Base-by-base conservation (phyloP, 2,329 filamentous ascomycete species). In the Atkinsonella hypoxylon region DNA sequence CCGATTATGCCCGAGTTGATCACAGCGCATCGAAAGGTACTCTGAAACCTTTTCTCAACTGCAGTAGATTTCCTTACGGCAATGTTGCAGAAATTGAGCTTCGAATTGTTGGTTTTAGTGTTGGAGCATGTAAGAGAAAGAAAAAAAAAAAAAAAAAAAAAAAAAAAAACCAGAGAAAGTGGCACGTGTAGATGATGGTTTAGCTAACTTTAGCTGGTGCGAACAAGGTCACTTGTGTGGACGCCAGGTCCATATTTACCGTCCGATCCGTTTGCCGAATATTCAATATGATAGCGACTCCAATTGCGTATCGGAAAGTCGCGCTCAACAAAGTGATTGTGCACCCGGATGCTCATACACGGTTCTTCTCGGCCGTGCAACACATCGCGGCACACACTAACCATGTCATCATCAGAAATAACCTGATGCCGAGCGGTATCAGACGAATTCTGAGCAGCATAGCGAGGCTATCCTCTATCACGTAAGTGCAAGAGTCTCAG, bases 221-320 rank as follows among this genome's bases (percentile, higher is more conserved):
- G 4, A 22, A 2, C 32, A 34, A 51, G 51, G n/a, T 49, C 18
- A 36, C 10, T 13, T 4, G 26, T 10, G 20, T 48, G 44, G 44
- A 53, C 15, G 15, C 44, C 22, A 48, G 34, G 26, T 63, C 69
- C 12, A 55, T 73, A 34, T 58, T 60, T 18, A 54, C 56, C 38
- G 59, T 62, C 48, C 69, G 71, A n/a, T 56, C 63, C 47, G 56
- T 70, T 20, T 74, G 67, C 39, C 64, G 57, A 47, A 62, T 66
- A 34, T 65, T 74, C 45, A 60, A 73, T 49, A 61, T 62, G 15
- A 66, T 52, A 32, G 64, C 67, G 39, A 70, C 66, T 11, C 73
- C 73, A 0, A 65, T 74, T 20, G 58, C 62, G 39, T 76, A 74
- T 56, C 63, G 64, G 32, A 61, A 58, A 9, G 50, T 75, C 20